Base-by-base conservation (phyloP, 129 eudicot genomes). In the Heracleum sosnowskyi region DNA sequence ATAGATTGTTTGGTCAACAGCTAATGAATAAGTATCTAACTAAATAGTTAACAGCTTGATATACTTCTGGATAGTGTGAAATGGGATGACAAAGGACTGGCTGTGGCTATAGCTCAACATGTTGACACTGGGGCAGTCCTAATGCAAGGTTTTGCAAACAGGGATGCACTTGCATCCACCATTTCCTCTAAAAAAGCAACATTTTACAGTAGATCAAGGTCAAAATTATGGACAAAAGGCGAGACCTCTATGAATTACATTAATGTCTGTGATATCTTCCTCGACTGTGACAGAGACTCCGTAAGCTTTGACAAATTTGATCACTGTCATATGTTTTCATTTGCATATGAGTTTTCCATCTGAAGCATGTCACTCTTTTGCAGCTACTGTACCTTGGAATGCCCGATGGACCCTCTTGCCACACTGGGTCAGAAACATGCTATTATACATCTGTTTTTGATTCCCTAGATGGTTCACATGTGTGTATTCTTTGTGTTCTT, bases 11-110 rank as follows among this genome's bases (percentile, higher is more conserved):
- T 24, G 8, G 1, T 73, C 40, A 51, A 31, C 51, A 44, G 60
- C 55, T 70, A 69, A 81, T 81, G 46, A 76, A 51, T 39, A 29
- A 73, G 57, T 41, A 79, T 78, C 74, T 78, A 69, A 78, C 62
- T 16, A 81, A 75, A 66, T 49, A 11, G 79, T 36, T 85, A 75
- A 81, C 81, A 94, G 96, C 85, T 96, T 85, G 86, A 80, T 85
- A 82, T 77, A 36, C 83, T 96, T 71, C 83, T 92, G 87, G 95
- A 96, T 82, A 87, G 95, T 87, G 90, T 96, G 79, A 96, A 90
- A 87, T 96, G 99, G 99, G 99, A 96, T 34, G 97, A 96, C 29
- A 92, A 96, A 82, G 97, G 99, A 51, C 84, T 96, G 87, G 99
- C 99, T 20, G 99, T 96, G 84, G 99, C 97, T 37, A 96, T 96